Evolutionary conservation across 1,139 yeast genomes (phyloP), one percentile per base, ranked within the genome.

Genomic region (Meyerozyma athensensis): DNA sequence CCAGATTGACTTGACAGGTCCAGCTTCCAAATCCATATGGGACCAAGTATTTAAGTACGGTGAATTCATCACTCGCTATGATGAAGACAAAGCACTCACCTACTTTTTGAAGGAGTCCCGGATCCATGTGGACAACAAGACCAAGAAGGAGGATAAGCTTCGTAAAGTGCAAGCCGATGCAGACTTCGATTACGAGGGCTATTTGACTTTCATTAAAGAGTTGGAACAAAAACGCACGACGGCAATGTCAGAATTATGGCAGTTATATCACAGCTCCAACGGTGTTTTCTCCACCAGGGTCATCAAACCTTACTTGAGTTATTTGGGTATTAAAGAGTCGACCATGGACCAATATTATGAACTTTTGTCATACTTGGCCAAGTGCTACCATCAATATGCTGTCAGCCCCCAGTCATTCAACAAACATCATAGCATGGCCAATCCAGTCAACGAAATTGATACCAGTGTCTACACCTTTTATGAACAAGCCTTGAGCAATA

Each of bases 131-230:
- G 42, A 42, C 33, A 23, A 39, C 36, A 16, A 37, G 10, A 33
- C 35, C 12, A 26, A 26, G 18, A 41, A 40, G 6, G 28, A 43
- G 1, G 41, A 53, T 4, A 28, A 18, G 13, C 50, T 65, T 12
- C 49, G 48, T 13, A 66, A 61, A 31, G 65, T 62, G 0, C 58
- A 63, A 41, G 53, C 56, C 31, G 56, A 64, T 44, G 64, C 56
- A 8, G 57, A 65, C 34, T 69, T 69, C 40, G 72, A 69, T 43
- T 67, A 65, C 45, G 68, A 66, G 41, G 63, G 65, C 3, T 69
- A 53, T 46, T 49, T 67, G 40, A 54, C 42, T 30, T 66, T 56
- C 39, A 39, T 58, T 7, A 46, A 53, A 3, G 58, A 54, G 7
- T 48, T 68, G 24, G 49, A 52, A 34, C 34, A 41, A 7, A 61